Evolutionary conservation across 495 filamentous ascomycete species (phyloP).

Genomic region (Xylaria venustula): DNA sequence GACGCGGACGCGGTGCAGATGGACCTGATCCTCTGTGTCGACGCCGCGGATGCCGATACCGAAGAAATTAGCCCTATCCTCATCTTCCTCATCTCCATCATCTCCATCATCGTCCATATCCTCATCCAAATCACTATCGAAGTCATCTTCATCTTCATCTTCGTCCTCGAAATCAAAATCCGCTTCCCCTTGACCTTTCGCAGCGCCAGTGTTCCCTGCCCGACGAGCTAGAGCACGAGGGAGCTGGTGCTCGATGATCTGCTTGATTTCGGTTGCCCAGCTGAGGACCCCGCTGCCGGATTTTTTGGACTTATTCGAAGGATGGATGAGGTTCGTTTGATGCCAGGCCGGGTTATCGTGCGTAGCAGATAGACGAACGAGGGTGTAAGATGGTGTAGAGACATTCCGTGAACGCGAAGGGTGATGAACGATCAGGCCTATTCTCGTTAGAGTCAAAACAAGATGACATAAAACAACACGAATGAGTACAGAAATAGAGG

Average conservation of each 20-base stretch:
- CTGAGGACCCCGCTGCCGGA: conserved; percentile 21
- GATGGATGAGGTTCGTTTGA: conserved; percentile 38
- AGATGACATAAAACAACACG: neutral
- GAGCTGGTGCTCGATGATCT: conserved; percentile 37
- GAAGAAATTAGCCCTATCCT: conserved; percentile 15
- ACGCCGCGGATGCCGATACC: conserved; percentile 16
- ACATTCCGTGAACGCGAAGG: conserved; percentile 30
- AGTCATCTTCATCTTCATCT: neutral
- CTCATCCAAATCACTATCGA: neutral
- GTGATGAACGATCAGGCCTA: conserved; percentile 46
- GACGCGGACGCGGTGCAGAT: conserved; percentile 44
- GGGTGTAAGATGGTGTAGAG: conserved; percentile 36
- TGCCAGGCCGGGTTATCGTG: conserved; percentile 44
- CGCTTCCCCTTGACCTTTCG: neutral
- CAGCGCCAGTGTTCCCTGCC: neutral
- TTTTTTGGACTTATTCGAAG: conserved; percentile 11
- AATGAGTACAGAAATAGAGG: neutral
- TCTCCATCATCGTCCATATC: conserved; percentile 9
- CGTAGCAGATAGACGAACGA: conserved; percentile 46
- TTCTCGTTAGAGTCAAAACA: neutral
- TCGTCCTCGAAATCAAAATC: conserved; percentile 7
- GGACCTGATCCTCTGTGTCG: conserved; percentile 31
- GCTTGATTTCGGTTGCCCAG: conserved; percentile 42
- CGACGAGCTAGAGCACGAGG: conserved; percentile 25
- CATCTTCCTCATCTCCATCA: conserved; percentile 12